Percentiles rank a stretch among this genome's conserved stretches.
These are phyloP conservation scores for Hysterangium stoloniferum DNA, from an alignment of 768 basidiomycete species.

Conservation along the genomic window DNA sequence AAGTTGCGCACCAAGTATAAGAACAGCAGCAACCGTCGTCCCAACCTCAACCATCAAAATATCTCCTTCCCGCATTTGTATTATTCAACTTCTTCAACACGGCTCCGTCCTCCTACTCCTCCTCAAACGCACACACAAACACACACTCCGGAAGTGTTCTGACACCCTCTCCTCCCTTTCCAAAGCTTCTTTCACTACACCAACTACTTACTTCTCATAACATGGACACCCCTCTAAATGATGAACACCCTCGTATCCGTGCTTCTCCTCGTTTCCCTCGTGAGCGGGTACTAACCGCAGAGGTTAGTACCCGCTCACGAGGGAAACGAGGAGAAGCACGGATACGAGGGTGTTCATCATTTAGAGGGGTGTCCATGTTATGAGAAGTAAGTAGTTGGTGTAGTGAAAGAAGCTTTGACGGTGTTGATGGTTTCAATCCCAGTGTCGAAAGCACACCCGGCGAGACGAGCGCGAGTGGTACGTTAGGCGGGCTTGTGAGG, in stretches of 20 bases:
- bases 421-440: too few relatives aligned
- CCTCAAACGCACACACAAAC: slow-evolving; percentile 25
- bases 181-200: too few relatives aligned
- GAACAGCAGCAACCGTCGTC: slow-evolving; percentile 19
- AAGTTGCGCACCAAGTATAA: slow-evolving; percentile 12
- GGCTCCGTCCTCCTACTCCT: slow-evolving; percentile 27
- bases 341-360: too few relatives aligned
- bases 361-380: too few relatives aligned
- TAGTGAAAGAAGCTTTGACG: too few relatives aligned
- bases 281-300: slow-evolving; percentile 34
- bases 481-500: slow-evolving; percentile 30
- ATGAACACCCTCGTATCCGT: slow-evolving; percentile 1
- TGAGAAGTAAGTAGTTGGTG: too few relatives aligned
- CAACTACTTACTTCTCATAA: slow-evolving; percentile 5
- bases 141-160: slow-evolving; percentile 19
- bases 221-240: slow-evolving; percentile 1
- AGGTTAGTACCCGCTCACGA: background rate
- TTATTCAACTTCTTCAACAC: slow-evolving; percentile 85
- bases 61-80: slow-evolving; percentile 75
- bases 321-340: background rate
- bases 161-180: slow-evolving; percentile 6
- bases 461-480: slow-evolving; percentile 30
- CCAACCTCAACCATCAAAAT: slow-evolving; percentile 34
- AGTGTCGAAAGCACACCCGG: too few relatives aligned
- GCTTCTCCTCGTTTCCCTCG: background rate